Evolutionary conservation across 83 land plant genomes (phyloP).

Genomic region (Picea abies): DNA sequence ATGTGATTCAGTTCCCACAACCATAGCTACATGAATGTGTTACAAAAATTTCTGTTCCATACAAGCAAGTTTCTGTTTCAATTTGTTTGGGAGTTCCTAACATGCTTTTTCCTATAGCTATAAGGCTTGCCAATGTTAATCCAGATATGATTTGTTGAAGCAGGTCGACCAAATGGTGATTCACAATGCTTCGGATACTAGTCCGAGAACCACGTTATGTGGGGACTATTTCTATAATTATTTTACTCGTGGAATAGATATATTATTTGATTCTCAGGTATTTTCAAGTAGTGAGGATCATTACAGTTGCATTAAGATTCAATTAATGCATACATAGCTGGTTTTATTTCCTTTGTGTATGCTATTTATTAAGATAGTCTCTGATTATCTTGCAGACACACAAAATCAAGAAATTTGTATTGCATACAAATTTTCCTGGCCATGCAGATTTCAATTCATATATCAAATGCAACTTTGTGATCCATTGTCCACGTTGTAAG

Average conservation of each 20-base stretch:
- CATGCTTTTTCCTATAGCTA: no score
- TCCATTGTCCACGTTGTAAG: constrained; percentile 63
- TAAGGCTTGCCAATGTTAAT: background rate
- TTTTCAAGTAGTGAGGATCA: background rate
- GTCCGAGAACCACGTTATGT: constrained; percentile 83
- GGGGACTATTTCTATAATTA: constrained; percentile 97
- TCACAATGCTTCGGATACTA: constrained; percentile 91
- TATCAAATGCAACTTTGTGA: constrained; percentile 93
- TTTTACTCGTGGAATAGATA: constrained; percentile 92
- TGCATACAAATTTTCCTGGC: constrained; percentile 95
- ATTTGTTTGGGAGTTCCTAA: no score
- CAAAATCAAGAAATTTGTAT: constrained; percentile 89
- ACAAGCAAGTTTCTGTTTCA: background rate
- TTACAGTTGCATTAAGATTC: background rate
- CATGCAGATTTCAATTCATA: constrained; percentile 97
- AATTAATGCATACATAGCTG: background rate
- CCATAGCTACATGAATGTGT: no score
- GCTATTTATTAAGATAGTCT: background rate
- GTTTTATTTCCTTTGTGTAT: background rate
- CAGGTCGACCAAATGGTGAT: constrained; percentile 99
- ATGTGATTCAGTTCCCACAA: background rate
- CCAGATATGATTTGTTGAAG: background rate
- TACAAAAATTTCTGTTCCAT: background rate
- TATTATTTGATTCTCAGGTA: constrained; percentile 97
- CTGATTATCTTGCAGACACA: constrained; percentile 66